Percentiles rank a stretch among this genome's conserved stretches.
Conservation (phyloP, 1,284 basidiomycete genomes). For the Boletus mariae region DNA sequence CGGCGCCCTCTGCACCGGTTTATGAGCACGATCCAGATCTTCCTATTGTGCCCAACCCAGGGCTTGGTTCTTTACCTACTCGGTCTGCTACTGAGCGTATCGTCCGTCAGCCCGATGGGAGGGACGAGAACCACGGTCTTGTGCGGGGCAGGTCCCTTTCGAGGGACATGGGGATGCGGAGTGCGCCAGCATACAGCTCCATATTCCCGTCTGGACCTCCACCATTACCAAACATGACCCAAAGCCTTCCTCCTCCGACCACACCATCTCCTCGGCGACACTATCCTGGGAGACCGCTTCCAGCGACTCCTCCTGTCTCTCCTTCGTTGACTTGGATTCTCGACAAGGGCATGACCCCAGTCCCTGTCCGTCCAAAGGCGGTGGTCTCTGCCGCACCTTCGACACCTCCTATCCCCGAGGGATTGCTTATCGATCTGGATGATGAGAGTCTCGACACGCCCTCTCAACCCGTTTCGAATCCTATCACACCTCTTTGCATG, state of each 20-base stretch:
- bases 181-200: slow-evolving; percentile 33
- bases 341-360: slow-evolving; percentile 20
- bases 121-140: slow-evolving; percentile 30
- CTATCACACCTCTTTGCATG: slow-evolving; percentile 14
- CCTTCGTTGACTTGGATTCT: slow-evolving; percentile 35
- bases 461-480: slow-evolving; percentile 5
- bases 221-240: slow-evolving; percentile 23
- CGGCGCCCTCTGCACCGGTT: slow-evolving; percentile 7
- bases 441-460: slow-evolving; percentile 28
- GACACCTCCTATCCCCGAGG: slow-evolving; percentile 32
- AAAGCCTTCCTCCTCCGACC: slow-evolving; percentile 24
- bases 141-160: slow-evolving; percentile 32
- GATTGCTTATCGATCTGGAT: slow-evolving; percentile 33
- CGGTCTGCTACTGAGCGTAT: slow-evolving; percentile 33
- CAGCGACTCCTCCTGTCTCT: slow-evolving; percentile 32
- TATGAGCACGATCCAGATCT: slow-evolving; percentile 32
- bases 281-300: slow-evolving; percentile 33
- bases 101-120: slow-evolving; percentile 25
- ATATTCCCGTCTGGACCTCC: slow-evolving; percentile 34
- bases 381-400: slow-evolving; percentile 19
- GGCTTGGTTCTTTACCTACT: slow-evolving; percentile 17
- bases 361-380: slow-evolving; percentile 16
- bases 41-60: slow-evolving; percentile 22
- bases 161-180: slow-evolving; percentile 30
- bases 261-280: slow-evolving; percentile 28